phyloP scores from a whole-genome alignment of 2,329 filamentous ascomycete genomes.

The Penicillium concentricum region DNA sequence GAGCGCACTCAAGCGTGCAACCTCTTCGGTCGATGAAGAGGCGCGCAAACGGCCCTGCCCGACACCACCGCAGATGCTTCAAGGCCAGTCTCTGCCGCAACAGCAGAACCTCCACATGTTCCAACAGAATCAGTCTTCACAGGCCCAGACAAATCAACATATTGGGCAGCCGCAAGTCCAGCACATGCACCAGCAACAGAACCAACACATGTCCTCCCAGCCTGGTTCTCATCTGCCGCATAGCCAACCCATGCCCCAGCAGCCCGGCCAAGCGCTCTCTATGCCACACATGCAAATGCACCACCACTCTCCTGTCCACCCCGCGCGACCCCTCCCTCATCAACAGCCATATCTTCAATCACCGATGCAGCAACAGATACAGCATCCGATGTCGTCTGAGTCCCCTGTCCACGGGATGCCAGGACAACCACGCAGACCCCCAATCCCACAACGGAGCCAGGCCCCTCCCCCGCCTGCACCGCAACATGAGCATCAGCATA shows the following conservation, averaged over 20 bases:
- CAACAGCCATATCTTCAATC: constrained; percentile 24
- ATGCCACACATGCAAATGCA: constrained; percentile 27
- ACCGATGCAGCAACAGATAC: constrained; percentile 21
- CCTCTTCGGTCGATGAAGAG: constrained; percentile 13
- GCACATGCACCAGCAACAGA: constrained; percentile 8
- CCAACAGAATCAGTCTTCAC: constrained; percentile 9
- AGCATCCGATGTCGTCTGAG: constrained; percentile 16
- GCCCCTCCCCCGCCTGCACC: constrained; percentile 24
- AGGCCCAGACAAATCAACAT: constrained; percentile 14
- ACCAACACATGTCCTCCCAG: constrained; percentile 14
- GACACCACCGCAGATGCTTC: constrained; percentile 22
- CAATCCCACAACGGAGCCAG: constrained; percentile 14
- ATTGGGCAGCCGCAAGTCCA: constrained; percentile 12
- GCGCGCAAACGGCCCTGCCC: constrained; percentile 17
- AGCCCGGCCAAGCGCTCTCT: constrained; percentile 15
- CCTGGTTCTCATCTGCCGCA: constrained; percentile 3
- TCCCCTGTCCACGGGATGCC: constrained; percentile 12
- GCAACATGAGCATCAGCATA: constrained; percentile 28
- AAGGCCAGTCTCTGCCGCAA: constrained; percentile 9
- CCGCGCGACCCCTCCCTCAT: constrained; percentile 15
- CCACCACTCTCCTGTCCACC: constrained; percentile 19
- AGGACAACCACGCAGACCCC: constrained; percentile 10
- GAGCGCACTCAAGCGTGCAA: constrained; percentile 10
- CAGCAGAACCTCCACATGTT: constrained; percentile 15
- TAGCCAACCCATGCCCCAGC: background rate